These are phyloP conservation scores for Epichloe sp. DNA, from an alignment of 2,329 filamentous ascomycete species.

Conservation along the genomic window DNA sequence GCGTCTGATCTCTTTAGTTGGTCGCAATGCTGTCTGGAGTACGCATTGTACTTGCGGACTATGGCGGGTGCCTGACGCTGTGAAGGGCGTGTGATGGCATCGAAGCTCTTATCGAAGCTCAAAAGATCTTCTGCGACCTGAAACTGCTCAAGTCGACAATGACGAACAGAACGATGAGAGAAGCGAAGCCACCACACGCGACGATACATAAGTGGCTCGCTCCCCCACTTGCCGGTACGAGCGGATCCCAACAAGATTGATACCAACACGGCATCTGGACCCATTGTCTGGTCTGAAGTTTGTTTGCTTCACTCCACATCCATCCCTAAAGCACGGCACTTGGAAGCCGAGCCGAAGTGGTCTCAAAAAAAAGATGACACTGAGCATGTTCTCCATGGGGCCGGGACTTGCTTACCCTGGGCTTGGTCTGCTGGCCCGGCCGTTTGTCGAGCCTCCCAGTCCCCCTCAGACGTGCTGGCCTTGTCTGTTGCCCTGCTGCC, in stretches of 20 bases:
- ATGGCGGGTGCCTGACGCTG: neutral
- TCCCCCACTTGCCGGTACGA: neutral
- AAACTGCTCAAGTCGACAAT: neutral
- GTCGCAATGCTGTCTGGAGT: too few species aligned
- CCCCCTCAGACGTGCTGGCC: too few species aligned
- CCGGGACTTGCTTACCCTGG: neutral
- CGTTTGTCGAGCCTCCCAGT: neutral
- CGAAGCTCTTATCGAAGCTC: neutral
- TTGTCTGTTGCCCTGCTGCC: neutral
- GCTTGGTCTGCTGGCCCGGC: neutral
- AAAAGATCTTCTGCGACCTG: neutral
- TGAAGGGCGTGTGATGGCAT: neutral
- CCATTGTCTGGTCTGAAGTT: neutral
- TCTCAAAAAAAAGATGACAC: neutral
- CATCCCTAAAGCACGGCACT: slow-evolving; percentile 3
- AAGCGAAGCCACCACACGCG: neutral
- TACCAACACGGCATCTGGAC: neutral
- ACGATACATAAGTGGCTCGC: neutral
- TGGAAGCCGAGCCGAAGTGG: neutral
- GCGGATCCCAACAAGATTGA: neutral
- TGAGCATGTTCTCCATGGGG: neutral
- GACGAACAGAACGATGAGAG: neutral
- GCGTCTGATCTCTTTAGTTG: too few species aligned
- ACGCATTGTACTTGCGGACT: neutral
- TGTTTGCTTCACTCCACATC: neutral